Base-by-base conservation (phyloP, 2,329 filamentous ascomycete genomes). In the Pyricularia grisea region DNA sequence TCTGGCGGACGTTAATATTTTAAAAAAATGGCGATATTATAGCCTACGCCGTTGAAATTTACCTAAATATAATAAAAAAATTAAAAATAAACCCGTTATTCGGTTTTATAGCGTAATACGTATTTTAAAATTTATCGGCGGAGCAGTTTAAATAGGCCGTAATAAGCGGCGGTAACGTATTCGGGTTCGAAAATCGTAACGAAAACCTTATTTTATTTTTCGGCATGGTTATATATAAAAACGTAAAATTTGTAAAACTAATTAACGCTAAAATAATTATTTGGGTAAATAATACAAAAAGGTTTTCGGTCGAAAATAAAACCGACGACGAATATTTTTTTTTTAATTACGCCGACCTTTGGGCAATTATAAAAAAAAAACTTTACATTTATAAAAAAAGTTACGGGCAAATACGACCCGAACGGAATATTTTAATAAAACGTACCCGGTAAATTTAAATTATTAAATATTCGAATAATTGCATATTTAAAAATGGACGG, bases 11-110 rank as follows among this genome's bases (percentile, higher is more conserved):
- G n/a, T n/a, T n/a, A n/a, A n/a, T n/a, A n/a, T n/a, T n/a, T n/a
- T n/a, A n/a, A n/a, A n/a, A n/a, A n/a, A n/a, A n/a, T n/a, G n/a
- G n/a, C n/a, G n/a, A n/a, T n/a, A 74, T 80, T 6, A 72, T 81
- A n/a, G 69, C 72, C 31, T 78, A 79, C 63, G 76, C 77, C 5
- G 72, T 74, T 0, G 73, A 77, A 0, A 74, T 76, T 68, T 77
- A 77, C 70, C 2, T n/a, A n/a, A 11, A 5, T 17, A 31, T 65
- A 17, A 23, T 65, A 10, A 31, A 23, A 14, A 14, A 65, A 30
- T 23, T 36, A 7, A 30, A 65, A 17, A 30, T 30, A 71, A 75
- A 17, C 60, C 81, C 10, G 72, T 75, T 5, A 30, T 30, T 65
- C 11, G 64, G 70, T 68, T 74, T 75, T 65, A 67, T 69, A 36